Evolutionary conservation across 345 rosid species (phyloP).

Genomic region (Trapa incisa): DNA sequence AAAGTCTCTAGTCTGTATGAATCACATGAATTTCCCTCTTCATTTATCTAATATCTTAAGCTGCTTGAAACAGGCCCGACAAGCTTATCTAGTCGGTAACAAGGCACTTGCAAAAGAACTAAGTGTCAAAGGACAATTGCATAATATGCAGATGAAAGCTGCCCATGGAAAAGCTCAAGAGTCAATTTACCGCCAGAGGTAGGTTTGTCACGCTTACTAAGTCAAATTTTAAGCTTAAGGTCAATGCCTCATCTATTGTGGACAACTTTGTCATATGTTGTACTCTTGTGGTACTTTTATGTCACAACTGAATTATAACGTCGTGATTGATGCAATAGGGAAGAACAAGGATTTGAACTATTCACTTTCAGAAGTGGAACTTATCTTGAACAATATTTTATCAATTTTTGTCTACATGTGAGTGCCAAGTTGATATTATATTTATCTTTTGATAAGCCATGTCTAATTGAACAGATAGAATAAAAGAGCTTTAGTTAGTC

Average conservation of each 20-base stretch:
- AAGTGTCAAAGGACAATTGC: conserved; percentile 83
- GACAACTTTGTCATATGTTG: neutral
- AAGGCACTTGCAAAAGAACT: conserved; percentile 89
- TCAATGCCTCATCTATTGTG: neutral
- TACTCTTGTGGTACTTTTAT: neutral
- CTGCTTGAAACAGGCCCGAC: conserved; percentile 52
- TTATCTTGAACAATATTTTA: too few relatives aligned
- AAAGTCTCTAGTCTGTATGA: neutral
- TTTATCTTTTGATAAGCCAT: neutral
- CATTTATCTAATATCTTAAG: neutral
- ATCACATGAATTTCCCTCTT: neutral
- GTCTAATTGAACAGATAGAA: neutral
- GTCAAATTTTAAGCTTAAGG: neutral
- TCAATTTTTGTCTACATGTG: too few relatives aligned
- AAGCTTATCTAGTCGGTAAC: conserved; percentile 85
- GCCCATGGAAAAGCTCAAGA: conserved; percentile 97
- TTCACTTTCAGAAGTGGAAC: too few relatives aligned
- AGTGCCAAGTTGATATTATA: neutral
- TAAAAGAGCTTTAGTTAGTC: neutral
- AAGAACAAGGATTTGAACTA: too few relatives aligned
- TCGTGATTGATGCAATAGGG: too few relatives aligned
- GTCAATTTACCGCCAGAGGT: conserved; percentile 88
- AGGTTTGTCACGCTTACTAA: conserved; percentile 14
- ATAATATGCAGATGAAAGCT: conserved; percentile 89
- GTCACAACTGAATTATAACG: too few relatives aligned